Evolutionary conservation across 2,329 filamentous ascomycete genomes (phyloP).

Genomic region (Verticillium longisporum): DNA sequence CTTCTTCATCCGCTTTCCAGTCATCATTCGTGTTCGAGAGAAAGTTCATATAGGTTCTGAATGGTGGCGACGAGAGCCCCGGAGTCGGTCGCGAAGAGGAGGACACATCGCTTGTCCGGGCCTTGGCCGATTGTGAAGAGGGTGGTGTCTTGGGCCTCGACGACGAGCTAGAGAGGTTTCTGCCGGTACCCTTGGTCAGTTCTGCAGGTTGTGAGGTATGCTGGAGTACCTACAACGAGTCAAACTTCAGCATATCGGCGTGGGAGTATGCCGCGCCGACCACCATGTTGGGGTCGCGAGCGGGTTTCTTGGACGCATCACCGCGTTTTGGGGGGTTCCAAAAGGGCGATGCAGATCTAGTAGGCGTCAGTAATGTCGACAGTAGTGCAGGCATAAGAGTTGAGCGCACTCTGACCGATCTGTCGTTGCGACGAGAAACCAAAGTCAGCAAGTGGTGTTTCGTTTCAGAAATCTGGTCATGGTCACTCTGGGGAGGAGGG

Average conservation of each 20-base stretch:
- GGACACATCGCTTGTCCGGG: slow-evolving; percentile 47
- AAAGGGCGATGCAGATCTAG: slow-evolving; percentile 81
- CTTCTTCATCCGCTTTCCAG: slow-evolving; percentile 69
- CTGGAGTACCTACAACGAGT: slow-evolving; percentile 55
- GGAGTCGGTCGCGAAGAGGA: slow-evolving; percentile 44
- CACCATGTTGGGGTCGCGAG: slow-evolving; percentile 63
- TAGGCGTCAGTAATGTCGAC: slow-evolving; percentile 18
- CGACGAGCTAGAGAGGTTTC: slow-evolving; percentile 50
- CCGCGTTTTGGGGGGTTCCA: slow-evolving; percentile 62
- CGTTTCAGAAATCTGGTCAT: background rate
- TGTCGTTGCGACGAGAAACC: slow-evolving; percentile 21
- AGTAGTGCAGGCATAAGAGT: slow-evolving; percentile 1
- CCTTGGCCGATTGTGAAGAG: slow-evolving; percentile 47
- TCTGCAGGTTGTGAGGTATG: background rate
- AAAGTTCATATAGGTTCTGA: slow-evolving; percentile 73
- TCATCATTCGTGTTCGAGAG: slow-evolving; percentile 75
- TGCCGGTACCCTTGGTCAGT: slow-evolving; percentile 21
- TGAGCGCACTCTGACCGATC: slow-evolving; percentile 57
- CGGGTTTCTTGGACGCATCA: slow-evolving; percentile 42
- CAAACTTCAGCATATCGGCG: slow-evolving; percentile 86
- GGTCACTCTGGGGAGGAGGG: background rate
- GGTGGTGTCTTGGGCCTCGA: slow-evolving; percentile 72
- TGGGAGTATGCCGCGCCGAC: slow-evolving; percentile 96
- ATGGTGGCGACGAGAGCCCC: slow-evolving; percentile 53
- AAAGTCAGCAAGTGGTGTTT: slow-evolving; percentile 3